Conservation (phyloP, 129 eudicot species). For the Centrapalus pauciflorus region DNA sequence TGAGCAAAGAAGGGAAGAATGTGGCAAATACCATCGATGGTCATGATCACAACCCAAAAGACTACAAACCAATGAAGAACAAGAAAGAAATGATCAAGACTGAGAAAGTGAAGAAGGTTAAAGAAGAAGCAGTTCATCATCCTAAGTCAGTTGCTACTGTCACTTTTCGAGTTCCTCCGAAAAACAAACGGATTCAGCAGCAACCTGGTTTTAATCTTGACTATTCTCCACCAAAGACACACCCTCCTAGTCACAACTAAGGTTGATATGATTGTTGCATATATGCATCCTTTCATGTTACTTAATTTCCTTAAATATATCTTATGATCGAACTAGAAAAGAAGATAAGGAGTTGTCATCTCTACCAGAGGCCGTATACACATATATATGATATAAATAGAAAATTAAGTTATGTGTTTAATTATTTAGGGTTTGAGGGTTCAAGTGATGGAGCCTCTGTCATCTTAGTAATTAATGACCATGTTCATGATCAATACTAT, state of each 20-base stretch:
- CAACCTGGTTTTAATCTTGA: conserved; percentile 68
- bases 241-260: conserved; percentile 84
- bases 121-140: conserved; percentile 11
- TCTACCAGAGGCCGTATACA: conserved; percentile 26
- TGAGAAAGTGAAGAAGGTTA: conserved; percentile 8
- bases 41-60: conserved; percentile 11
- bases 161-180: conserved; percentile 40
- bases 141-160: conserved; percentile 16
- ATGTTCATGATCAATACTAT: conserved; percentile 17
- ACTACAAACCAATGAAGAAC: background rate
- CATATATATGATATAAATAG: conserved; percentile 9
- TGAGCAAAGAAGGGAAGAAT: background rate
- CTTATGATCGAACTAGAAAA: background rate
- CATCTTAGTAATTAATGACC: conserved; percentile 2
- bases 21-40: conserved; percentile 1
- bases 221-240: conserved; percentile 78
- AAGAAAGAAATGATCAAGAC: conserved; percentile 9
- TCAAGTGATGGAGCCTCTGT: background rate
- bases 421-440: conserved; percentile 13
- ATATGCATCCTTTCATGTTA: conserved; percentile 9
- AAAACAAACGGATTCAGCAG: conserved; percentile 27
- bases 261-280: background rate
- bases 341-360: background rate
- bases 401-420: background rate
- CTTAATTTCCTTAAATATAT: too few relatives aligned